These are phyloP conservation scores for Termitomyces sp. DNA, from an alignment of 768 basidiomycete species.

Conservation along the genomic window DNA sequence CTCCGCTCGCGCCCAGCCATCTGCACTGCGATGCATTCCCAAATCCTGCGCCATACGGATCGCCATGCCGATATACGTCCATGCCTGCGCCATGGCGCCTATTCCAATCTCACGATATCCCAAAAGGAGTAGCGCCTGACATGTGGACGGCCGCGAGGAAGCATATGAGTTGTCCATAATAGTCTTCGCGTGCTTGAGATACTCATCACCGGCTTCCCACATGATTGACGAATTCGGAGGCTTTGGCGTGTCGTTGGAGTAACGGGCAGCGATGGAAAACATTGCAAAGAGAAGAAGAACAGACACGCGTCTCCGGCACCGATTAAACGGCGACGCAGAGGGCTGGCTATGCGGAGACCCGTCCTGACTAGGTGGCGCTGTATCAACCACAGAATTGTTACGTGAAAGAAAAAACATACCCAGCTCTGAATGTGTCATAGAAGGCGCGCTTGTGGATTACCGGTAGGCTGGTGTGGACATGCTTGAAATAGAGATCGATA, in stretches of 20 bases:
- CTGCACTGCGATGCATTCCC: slow-evolving; percentile 77
- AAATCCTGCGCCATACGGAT: slow-evolving; percentile 91
- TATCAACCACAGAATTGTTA: not conserved
- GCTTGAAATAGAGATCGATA: slow-evolving; percentile 71
- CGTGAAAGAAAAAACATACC: slow-evolving; percentile 20
- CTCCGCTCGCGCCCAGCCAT: slow-evolving; percentile 64
- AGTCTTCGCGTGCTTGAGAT: slow-evolving; percentile 59
- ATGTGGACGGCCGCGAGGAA: slow-evolving; percentile 66
- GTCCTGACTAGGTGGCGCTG: slow-evolving; percentile 16
- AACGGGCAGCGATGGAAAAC: slow-evolving; percentile 79
- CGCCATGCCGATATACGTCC: slow-evolving; percentile 84
- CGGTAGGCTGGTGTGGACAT: slow-evolving; percentile 78
- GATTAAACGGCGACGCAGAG: slow-evolving; percentile 29
- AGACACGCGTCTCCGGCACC: slow-evolving; percentile 45
- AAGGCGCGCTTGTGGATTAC: slow-evolving; percentile 70
- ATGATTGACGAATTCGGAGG: slow-evolving; percentile 50
- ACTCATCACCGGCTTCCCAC: slow-evolving; percentile 80
- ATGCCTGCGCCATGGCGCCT: slow-evolving; percentile 84
- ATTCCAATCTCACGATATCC: slow-evolving; percentile 85
- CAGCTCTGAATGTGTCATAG: slow-evolving; percentile 46
- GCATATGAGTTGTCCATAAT: slow-evolving; percentile 65
- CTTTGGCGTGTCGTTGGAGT: slow-evolving; percentile 34
- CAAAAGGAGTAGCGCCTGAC: slow-evolving; percentile 75
- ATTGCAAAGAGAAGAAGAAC: slow-evolving; percentile 74
- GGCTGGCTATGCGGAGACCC: slow-evolving; percentile 15